These are phyloP conservation scores for Emmonsiellopsis sp. DNA, from an alignment of 2,329 filamentous ascomycete genomes.

Conservation along the genomic window DNA sequence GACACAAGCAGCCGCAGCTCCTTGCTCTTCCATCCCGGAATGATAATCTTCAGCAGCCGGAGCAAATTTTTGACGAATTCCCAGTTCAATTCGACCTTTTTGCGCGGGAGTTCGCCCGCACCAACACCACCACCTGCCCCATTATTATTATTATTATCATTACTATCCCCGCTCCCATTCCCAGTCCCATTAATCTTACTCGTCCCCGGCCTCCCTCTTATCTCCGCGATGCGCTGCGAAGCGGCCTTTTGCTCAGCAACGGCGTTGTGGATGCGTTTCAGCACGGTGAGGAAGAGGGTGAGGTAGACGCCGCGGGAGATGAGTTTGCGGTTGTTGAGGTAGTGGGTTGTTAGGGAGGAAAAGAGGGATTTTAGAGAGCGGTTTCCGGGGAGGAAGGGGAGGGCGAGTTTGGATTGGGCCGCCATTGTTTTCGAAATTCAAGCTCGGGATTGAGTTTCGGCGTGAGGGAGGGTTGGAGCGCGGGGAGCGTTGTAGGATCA, in stretches of 20 bases:
- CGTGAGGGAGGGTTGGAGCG: too few species aligned
- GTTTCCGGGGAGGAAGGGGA: conserved; percentile 36
- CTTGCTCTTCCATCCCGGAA: conserved; percentile 82
- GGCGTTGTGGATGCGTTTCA: conserved; percentile 82
- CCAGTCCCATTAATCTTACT: conserved; percentile 18
- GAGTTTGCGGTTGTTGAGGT: conserved; percentile 67
- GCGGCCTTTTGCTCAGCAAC: conserved; percentile 89
- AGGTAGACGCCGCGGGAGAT: conserved; percentile 80
- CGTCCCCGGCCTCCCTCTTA: conserved; percentile 44
- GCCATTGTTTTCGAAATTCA: conserved; percentile 47
- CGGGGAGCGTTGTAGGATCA: too few species aligned
- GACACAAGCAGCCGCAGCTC: conserved; percentile 78
- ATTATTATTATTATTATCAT: conserved; percentile 7
- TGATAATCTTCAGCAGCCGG: conserved; percentile 71
- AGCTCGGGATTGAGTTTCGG: too few species aligned
- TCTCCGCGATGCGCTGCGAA: conserved; percentile 55
- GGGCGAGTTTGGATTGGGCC: conserved; percentile 61
- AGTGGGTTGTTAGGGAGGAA: conserved; percentile 59
- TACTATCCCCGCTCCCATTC: background rate
- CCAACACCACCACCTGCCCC: conserved; percentile 20
- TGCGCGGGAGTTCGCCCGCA: conserved; percentile 36
- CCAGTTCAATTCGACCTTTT: conserved; percentile 85
- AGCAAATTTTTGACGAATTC: conserved; percentile 75
- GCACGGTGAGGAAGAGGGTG: conserved; percentile 67
- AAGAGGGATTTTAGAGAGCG: conserved; percentile 57